Conservation (phyloP, 148 eudicot species). For the Rhododendron ferrugineum region DNA sequence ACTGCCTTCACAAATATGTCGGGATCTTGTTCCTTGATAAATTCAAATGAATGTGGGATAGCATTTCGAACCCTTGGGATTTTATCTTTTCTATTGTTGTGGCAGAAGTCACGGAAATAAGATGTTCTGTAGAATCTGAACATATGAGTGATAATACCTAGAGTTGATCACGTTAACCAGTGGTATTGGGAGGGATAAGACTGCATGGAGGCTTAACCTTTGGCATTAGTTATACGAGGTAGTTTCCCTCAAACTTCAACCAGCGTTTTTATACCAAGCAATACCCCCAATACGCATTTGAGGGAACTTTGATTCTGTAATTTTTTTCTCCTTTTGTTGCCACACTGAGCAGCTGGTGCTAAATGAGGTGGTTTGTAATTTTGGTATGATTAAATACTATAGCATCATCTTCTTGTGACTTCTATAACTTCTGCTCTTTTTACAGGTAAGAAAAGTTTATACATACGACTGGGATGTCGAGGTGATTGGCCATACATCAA, state of each 20-base stretch:
- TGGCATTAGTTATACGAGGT: neutral
- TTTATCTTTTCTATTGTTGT: neutral
- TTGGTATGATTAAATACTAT: neutral
- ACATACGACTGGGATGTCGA: constrained; percentile 81
- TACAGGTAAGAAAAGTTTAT: constrained; percentile 80
- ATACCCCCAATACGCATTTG: neutral
- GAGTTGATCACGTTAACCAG: neutral
- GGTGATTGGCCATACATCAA: constrained; percentile 99
- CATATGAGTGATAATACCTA: neutral
- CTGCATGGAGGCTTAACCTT: neutral
- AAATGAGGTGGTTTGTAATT: neutral
- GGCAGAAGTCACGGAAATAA: neutral
- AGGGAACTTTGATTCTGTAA: neutral
- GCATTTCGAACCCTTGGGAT: neutral
- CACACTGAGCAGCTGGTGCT: neutral
- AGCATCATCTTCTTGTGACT: neutral
- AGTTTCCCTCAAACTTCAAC: neutral
- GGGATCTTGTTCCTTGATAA: neutral
- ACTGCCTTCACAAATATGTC: neutral
- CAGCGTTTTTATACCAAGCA: neutral
- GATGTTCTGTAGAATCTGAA: neutral
- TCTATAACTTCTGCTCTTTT: constrained; percentile 7
- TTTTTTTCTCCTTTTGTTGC: neutral
- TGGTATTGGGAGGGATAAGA: neutral
- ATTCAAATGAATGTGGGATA: neutral